Conservation (phyloP, 148 eudicot genomes). For the Pharnaceum exiguum region DNA sequence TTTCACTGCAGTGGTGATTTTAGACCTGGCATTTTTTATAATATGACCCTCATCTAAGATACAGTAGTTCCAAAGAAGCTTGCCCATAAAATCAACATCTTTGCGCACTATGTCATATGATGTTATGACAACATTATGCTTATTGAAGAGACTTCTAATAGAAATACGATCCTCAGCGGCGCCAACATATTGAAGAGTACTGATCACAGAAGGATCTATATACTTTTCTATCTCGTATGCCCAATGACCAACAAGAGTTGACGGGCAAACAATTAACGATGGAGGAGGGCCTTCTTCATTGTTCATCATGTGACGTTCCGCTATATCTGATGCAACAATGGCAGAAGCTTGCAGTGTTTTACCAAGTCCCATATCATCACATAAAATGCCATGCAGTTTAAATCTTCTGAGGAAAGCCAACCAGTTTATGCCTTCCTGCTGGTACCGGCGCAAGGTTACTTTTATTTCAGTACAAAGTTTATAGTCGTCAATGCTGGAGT, state of each 20-base stretch:
- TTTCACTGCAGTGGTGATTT: conserved; percentile 90
- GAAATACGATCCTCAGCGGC: conserved; percentile 77
- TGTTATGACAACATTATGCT: conserved; percentile 77
- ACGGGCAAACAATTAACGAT: conserved; percentile 88
- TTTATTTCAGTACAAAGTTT: conserved; percentile 70
- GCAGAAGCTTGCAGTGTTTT: conserved; percentile 99
- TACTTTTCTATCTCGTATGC: conserved; percentile 97
- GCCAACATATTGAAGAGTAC: conserved; percentile 85
- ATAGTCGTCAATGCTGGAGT: conserved; percentile 94
- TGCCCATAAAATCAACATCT: conserved; percentile 78
- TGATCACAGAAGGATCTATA: conserved; percentile 73
- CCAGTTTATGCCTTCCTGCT: conserved; percentile 99
- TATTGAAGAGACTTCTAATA: conserved; percentile 50
- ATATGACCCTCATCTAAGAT: conserved; percentile 95
- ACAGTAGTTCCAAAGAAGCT: conserved; percentile 84
- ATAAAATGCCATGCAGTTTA: conserved; percentile 94
- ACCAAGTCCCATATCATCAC: conserved; percentile 99
- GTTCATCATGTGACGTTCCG: conserved; percentile 47
- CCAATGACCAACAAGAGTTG: conserved; percentile 99
- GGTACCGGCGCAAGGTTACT: conserved; percentile 89
- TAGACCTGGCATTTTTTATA: conserved; percentile 86
- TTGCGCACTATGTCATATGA: conserved; percentile 98
- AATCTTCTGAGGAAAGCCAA: conserved; percentile 91
- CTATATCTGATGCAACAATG: conserved; percentile 94
- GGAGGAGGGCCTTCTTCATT: conserved; percentile 40